phyloP scores from a whole-genome alignment of 129 eudicot species.

The Helianthus tuberosus region DNA sequence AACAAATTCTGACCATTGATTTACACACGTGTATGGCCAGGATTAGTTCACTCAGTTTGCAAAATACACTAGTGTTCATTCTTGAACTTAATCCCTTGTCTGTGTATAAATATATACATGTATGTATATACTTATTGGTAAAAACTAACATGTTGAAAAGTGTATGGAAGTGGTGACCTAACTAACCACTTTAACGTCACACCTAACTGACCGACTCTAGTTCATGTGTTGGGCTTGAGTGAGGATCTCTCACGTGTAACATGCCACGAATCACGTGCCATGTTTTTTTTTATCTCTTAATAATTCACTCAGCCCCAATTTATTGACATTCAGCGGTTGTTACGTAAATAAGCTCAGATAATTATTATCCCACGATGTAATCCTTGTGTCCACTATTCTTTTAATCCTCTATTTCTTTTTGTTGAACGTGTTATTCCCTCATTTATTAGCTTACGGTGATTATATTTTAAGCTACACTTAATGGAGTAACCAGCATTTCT shows the following conservation, averaged over 20 bases:
- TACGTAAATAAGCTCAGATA: conserved; percentile 10
- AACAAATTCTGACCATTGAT: too few relatives aligned
- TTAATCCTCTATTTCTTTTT: background rate
- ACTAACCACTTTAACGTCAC: conserved; percentile 47
- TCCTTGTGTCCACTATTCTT: conserved; percentile 8
- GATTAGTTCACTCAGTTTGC: too few relatives aligned
- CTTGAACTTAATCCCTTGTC: too few relatives aligned
- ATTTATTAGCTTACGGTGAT: background rate
- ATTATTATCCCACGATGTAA: conserved; percentile 27
- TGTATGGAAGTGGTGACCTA: conserved; percentile 35
- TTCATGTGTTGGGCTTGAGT: conserved; percentile 33
- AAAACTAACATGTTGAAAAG: background rate
- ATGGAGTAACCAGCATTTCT: too few relatives aligned
- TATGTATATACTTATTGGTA: too few relatives aligned
- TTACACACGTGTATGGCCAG: too few relatives aligned
- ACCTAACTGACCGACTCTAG: conserved; percentile 50
- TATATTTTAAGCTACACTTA: too few relatives aligned
- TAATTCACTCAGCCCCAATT: conserved; percentile 22
- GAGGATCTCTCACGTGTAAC: conserved; percentile 45
- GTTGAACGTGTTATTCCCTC: conserved; percentile 22
- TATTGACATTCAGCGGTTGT: conserved; percentile 30
- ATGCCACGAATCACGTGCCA: conserved; percentile 50
- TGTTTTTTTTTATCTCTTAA: conserved; percentile 22
- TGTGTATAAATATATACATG: too few relatives aligned
- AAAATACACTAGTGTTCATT: too few relatives aligned